A percentile compares a stretch with the other conserved stretches of the same genome.
phyloP scores from a whole-genome alignment of 768 basidiomycete genomes.

The Lactarius pseudohatsudake region DNA sequence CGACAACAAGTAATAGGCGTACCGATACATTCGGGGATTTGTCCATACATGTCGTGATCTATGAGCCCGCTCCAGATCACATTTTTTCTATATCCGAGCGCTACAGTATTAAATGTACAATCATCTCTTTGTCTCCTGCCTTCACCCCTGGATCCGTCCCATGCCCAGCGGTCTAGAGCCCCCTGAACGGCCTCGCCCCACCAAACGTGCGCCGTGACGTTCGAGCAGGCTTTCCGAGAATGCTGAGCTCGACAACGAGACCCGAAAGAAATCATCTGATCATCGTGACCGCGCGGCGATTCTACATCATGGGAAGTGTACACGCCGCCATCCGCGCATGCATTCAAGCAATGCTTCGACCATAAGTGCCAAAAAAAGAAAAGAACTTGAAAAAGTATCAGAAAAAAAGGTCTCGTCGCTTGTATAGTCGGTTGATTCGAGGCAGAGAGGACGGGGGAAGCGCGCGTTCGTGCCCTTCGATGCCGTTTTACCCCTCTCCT shows the following conservation, averaged over 20 bases:
- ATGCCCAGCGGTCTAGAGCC: not conserved
- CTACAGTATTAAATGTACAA: not conserved
- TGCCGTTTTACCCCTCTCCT: not conserved
- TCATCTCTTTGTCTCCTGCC: not conserved
- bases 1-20: no score
- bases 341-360: not conserved
- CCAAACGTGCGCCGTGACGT: not conserved
- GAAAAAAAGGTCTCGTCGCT: not conserved
- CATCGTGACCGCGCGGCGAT: not conserved
- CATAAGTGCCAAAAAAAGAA: not conserved
- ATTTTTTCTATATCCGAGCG: not conserved
- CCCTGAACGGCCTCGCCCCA: not conserved
- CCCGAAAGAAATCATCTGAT: not conserved
- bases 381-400: not conserved
- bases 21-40: no score
- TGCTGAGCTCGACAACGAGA: not conserved
- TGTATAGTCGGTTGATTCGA: not conserved
- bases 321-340: constrained; percentile 1
- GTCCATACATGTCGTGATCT: not conserved
- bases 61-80: not conserved
- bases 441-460: not conserved
- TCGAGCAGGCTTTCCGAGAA: not conserved
- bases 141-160: not conserved
- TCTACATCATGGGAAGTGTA: not conserved
- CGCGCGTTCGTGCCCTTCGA: not conserved